A percentile compares a stretch with the other conserved stretches of the same genome.
phyloP scores from a whole-genome alignment of 805 yeast genomes.

The Brettanomyces bruxellensis region DNA sequence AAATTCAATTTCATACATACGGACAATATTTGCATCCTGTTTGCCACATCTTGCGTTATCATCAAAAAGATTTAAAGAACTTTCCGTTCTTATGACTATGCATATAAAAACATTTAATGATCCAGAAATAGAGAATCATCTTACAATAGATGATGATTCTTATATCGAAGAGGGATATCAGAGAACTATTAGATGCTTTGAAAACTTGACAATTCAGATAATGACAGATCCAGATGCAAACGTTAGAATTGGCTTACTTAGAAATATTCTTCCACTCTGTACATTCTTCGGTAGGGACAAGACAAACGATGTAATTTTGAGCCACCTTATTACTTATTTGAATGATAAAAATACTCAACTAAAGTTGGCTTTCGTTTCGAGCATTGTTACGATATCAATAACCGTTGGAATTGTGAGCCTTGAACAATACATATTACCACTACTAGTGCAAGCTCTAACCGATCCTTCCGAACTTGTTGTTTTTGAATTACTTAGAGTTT shows the following conservation, averaged over 20 bases:
- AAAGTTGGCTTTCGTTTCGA: constrained; percentile 60
- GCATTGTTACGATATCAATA: constrained; percentile 66
- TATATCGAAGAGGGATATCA: constrained; percentile 31
- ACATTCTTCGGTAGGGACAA: constrained; percentile 78
- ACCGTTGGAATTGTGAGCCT: constrained; percentile 74
- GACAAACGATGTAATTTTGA: constrained; percentile 79
- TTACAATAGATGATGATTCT: constrained; percentile 22
- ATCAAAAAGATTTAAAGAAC: constrained; percentile 54
- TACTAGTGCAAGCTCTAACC: constrained; percentile 70
- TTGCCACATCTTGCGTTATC: constrained; percentile 63
- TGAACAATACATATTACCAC: constrained; percentile 82
- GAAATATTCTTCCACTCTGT: constrained; percentile 69
- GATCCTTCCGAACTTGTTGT: constrained; percentile 83
- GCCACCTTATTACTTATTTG: constrained; percentile 85
- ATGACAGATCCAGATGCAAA: constrained; percentile 60
- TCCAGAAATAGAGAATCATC: constrained; percentile 36
- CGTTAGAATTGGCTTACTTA: constrained; percentile 63
- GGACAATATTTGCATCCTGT: constrained; percentile 63
- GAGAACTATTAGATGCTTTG: constrained; percentile 46
- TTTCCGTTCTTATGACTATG: constrained; percentile 41
- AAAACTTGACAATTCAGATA: constrained; percentile 51
- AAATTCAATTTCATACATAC: constrained; percentile 27
- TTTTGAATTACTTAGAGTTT: constrained; percentile 51
- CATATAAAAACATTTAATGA: constrained; percentile 22
- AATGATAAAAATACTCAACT: constrained; percentile 69